Base-by-base conservation (phyloP, 2,329 filamentous ascomycete genomes). In the Verticillium klebahnii region DNA sequence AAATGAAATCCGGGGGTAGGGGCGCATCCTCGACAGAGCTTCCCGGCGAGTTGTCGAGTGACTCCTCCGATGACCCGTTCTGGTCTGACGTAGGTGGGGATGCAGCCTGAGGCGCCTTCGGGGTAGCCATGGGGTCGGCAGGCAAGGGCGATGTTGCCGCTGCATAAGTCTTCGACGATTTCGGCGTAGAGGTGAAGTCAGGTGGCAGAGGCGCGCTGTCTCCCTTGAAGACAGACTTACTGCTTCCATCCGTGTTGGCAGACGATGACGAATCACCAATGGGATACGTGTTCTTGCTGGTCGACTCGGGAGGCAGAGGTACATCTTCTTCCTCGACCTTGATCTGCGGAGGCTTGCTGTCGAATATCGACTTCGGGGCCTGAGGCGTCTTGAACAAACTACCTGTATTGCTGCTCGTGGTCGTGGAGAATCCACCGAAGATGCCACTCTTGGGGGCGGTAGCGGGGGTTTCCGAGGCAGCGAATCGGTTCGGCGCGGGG, bases 281-380 rank as follows among this genome's bases (percentile, higher is more conserved):
- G 58, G 77, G 73, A 68, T 79, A 85, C 58, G 75, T 71, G 62
- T 74, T 72, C 75, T 81, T 85, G 77, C 82, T 86, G 60, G 78
- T 85, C 62, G 81, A 73, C 64, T 86, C 83, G 25, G 84, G 83
- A 37, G 84, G 83, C 5, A 86, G 72, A 62, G 84, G 83, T 25
- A 69, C 72, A 63, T 75, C 67, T 40, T 75, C 73, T 39, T 36
- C 34, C 34, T 72, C 72, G 45, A 69, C 64, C 65, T 79, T 81
- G 57, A 73, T 70, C 63, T 77, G 74, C 3, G 74, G 72, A 5
- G 63, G 11, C 25, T 63, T 64, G 15, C 57, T 39, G 4, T 54
- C 57, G 9, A 72, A 67, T n/a, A 68, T 66, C 3, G 70, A 61
- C 54, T 71, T 71, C 6, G 67, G 63, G 31, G 67, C 62, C 36